Conservation (phyloP, 2,329 filamentous ascomycete genomes). For the Aspergillus fructus region DNA sequence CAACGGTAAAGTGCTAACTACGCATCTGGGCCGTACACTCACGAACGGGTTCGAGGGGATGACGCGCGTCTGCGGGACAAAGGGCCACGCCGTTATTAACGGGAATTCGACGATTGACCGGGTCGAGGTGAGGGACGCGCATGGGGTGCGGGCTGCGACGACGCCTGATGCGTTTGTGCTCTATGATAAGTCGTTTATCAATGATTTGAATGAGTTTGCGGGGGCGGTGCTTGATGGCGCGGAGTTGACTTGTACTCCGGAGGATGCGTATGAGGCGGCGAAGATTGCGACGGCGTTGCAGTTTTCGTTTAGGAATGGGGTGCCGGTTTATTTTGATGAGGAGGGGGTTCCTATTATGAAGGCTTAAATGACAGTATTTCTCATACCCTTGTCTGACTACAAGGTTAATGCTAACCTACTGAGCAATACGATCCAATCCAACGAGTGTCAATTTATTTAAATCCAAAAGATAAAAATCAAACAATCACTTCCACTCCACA, state of each 20-base stretch:
- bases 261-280: constrained; percentile 11
- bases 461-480: too few relatives aligned
- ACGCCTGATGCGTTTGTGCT: constrained; percentile 8
- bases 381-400: too few relatives aligned
- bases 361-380: background rate
- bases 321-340: constrained; percentile 12
- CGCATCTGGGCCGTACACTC: constrained; percentile 36
- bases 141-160: background rate
- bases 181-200: constrained; percentile 7
- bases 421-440: too few relatives aligned
- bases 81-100: too few relatives aligned
- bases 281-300: constrained; percentile 8
- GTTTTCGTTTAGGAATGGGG: constrained; percentile 8
- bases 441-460: too few relatives aligned
- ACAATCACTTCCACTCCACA: too few relatives aligned
- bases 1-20: constrained; percentile 39
- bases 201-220: constrained; percentile 8
- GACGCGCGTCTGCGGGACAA: constrained; percentile 31
- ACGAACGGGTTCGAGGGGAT: constrained; percentile 36
- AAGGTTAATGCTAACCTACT: too few relatives aligned
- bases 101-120: background rate
- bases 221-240: constrained; percentile 3
- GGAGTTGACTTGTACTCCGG: constrained; percentile 3
- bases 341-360: constrained; percentile 9
- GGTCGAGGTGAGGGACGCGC: background rate